Evolutionary conservation across 345 rosid genomes (phyloP), one percentile per base, ranked within the genome.

Genomic region (Brassica cretica): DNA sequence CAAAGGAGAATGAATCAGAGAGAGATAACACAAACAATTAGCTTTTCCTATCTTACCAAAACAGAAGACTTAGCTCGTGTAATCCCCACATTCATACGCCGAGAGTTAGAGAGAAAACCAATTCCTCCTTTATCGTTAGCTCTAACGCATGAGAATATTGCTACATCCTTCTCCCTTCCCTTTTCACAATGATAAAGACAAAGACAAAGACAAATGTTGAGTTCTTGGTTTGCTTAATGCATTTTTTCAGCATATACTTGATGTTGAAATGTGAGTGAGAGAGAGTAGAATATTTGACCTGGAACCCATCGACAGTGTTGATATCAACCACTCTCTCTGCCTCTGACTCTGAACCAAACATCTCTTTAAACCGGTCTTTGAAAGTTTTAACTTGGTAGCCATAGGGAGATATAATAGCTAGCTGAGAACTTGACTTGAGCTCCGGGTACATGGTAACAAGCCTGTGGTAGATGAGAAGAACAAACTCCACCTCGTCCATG

Each of bases 121-220:
- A 95, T 95, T 64, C 87, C 73, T 75, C 89, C 82, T 64, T 84
- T 82, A 65, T 86, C 80, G 9, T 79, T 93, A 76, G 98, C 91
- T 81, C 99, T 93, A 24, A 95, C 99, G 80, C 97, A 93, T 7
- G 99, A 91, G 78, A 95, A 93, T 59, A 95, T 93, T 12, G 92
- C 97, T 24, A 95, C 94, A 75, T 91, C 98, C 80, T 93, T 93
- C 77, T 95, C 99, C 80, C 98, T 87, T 41, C 99, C 99, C 99
- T 92, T 64, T 35, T 21, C 56, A 33, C 27, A 68, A 19, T 14
- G 8, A 62, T 39, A 27, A 61, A 81, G 56, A n/a, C 7, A 27
- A 24, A 24, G 0, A 24, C 25, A 24, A 5, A 53, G 60, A 30
- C 18, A 27, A 30, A 16, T 2, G 33, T 4, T 56, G 62, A 56